Evolutionary conservation across 768 basidiomycete genomes (phyloP).

Genomic region (Suillus paluster): DNA sequence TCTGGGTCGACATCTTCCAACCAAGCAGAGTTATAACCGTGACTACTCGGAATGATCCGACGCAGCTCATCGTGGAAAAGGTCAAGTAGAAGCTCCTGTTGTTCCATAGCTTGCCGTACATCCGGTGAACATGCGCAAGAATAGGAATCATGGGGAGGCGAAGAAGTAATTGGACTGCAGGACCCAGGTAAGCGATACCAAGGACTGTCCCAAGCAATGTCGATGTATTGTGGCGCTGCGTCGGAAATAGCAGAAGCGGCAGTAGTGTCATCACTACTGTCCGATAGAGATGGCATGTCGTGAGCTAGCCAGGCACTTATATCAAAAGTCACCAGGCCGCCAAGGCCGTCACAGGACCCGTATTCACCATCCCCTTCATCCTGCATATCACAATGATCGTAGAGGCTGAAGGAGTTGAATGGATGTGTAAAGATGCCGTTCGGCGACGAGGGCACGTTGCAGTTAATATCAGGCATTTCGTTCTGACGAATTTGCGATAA

Average conservation of each 20-base stretch:
- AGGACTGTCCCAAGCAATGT: conserved; percentile 42
- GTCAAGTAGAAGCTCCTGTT: conserved; percentile 37
- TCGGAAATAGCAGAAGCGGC: conserved; percentile 25
- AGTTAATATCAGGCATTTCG: conserved; percentile 13
- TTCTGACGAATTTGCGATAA: conserved; percentile 15
- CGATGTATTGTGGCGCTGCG: conserved; percentile 41
- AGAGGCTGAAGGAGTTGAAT: conserved; percentile 21
- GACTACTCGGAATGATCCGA: conserved; percentile 23
- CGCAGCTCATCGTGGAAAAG: conserved; percentile 36
- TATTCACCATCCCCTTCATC: background rate
- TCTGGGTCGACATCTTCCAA: conserved; percentile 32
- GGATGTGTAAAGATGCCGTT: conserved; percentile 18
- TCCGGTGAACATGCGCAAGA: conserved; percentile 35
- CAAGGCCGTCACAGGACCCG: background rate
- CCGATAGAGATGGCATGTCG: conserved; percentile 14
- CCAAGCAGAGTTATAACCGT: conserved; percentile 29
- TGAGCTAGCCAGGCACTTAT: conserved; percentile 9
- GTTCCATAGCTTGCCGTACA: conserved; percentile 36
- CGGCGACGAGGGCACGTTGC: conserved; percentile 5
- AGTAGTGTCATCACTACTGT: conserved; percentile 25
- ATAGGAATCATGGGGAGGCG: conserved; percentile 23
- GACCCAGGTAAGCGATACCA: conserved; percentile 40
- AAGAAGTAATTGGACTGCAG: conserved; percentile 27
- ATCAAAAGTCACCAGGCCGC: background rate
- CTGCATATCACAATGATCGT: background rate